Conservation (phyloP, 169 alveolate genomes). For the Hammondia hammondi region DNA sequence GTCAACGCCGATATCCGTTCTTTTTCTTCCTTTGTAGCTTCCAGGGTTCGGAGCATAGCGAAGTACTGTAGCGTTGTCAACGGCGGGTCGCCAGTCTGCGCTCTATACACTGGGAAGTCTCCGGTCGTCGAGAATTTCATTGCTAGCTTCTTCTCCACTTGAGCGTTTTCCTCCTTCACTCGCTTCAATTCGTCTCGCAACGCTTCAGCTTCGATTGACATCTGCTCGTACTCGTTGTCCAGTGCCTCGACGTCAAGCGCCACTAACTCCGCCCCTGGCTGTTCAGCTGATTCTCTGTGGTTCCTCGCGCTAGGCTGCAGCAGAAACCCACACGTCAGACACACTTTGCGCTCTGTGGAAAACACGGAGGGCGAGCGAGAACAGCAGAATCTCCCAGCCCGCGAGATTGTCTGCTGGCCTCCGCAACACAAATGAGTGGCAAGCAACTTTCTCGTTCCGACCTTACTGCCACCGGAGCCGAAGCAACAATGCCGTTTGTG, state of each 20-base stretch:
- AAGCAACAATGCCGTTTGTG: too few species aligned
- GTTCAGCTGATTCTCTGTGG: neutral
- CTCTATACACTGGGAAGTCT: conserved; percentile 15
- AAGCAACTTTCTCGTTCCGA: too few species aligned
- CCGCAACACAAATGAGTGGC: too few species aligned
- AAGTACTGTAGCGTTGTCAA: neutral
- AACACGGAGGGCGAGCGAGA: too few species aligned
- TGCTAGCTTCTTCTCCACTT: conserved; percentile 10
- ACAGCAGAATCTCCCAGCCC: too few species aligned
- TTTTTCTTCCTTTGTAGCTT: neutral
- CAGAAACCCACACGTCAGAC: neutral
- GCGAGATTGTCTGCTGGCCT: too few species aligned
- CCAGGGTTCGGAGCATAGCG: conserved; percentile 2
- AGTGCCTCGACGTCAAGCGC: neutral
- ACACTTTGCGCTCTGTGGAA: neutral
- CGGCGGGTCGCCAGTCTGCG: conserved; percentile 30
- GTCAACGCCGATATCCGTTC: neutral
- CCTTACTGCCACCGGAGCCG: too few species aligned
- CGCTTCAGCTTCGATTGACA: neutral
- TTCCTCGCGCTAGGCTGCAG: neutral
- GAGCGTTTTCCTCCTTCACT: neutral
- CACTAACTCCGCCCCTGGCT: neutral
- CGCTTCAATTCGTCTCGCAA: conserved; percentile 13
- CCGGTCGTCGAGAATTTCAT: neutral
- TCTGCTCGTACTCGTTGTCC: neutral